Evolutionary conservation across 2,329 filamentous ascomycete genomes (phyloP).

Genomic region (Fusarium sp.): DNA sequence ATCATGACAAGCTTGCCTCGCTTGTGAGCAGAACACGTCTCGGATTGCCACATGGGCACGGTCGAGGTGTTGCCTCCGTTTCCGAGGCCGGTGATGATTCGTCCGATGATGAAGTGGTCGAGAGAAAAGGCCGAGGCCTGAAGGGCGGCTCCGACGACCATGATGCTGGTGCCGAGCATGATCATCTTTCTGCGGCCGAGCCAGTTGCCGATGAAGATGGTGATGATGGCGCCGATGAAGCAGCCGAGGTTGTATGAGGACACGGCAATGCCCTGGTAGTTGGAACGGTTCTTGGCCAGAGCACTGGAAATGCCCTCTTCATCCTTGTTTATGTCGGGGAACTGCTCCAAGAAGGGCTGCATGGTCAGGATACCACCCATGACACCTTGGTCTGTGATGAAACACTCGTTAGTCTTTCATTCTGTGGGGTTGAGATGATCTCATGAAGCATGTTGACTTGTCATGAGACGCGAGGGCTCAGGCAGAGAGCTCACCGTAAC

Average conservation of each 20-base stretch:
- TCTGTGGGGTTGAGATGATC: neutral
- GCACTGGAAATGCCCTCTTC: conserved; percentile 50
- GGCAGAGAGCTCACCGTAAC: conserved; percentile 58
- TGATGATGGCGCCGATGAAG: conserved; percentile 72
- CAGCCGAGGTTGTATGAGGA: conserved; percentile 71
- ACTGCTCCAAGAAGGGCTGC: conserved; percentile 67
- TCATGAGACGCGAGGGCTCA: neutral
- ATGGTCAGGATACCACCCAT: conserved; percentile 82
- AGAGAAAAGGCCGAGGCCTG: conserved; percentile 68
- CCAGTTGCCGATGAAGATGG: conserved; percentile 73
- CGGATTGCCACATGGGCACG: conserved; percentile 70
- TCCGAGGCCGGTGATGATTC: conserved; percentile 69
- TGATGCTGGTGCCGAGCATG: conserved; percentile 69
- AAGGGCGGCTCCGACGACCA: conserved; percentile 68
- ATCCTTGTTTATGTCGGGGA: conserved; percentile 63
- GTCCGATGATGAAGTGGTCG: conserved; percentile 68
- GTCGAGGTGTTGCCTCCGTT: conserved; percentile 69
- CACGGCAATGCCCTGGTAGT: conserved; percentile 66
- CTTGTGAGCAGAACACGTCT: conserved; percentile 68
- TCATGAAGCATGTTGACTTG: neutral
- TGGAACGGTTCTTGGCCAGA: conserved; percentile 58
- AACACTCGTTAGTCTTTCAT: neutral
- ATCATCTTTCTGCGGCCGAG: conserved; percentile 71
- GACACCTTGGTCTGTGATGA: conserved; percentile 74
- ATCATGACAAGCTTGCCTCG: conserved; percentile 72